Evolutionary conservation across 768 basidiomycete species (phyloP).

Genomic region (Macrolepiota dolichaula): DNA sequence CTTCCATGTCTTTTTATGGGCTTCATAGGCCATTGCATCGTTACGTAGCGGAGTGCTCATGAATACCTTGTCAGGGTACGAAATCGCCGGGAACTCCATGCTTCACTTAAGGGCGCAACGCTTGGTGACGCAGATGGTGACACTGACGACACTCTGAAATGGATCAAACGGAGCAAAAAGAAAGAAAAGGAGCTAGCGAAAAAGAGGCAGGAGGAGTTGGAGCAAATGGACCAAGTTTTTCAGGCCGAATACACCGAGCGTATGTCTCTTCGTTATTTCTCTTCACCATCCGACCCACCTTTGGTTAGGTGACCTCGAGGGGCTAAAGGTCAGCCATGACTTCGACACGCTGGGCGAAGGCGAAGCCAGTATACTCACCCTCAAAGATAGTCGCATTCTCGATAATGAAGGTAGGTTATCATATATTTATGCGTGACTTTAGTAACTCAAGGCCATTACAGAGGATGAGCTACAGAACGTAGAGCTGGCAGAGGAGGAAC

Average conservation of each 20-base stretch:
- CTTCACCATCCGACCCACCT: neutral
- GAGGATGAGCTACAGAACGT: conserved; percentile 98
- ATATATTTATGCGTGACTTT: neutral
- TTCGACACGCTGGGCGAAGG: conserved; percentile 91
- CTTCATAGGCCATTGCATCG: conserved; percentile 31
- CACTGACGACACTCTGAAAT: conserved; percentile 77
- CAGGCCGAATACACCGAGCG: conserved; percentile 86
- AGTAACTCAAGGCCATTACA: conserved; percentile 26
- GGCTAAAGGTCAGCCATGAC: conserved; percentile 95
- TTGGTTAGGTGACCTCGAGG: conserved; percentile 76
- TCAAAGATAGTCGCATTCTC: conserved; percentile 94
- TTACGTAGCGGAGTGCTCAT: conserved; percentile 38
- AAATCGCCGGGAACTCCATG: conserved; percentile 90
- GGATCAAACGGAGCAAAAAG: conserved; percentile 92
- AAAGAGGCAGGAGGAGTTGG: conserved; percentile 79
- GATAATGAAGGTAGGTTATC: conserved; percentile 79
- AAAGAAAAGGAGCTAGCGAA: conserved; percentile 83
- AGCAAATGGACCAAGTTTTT: conserved; percentile 76
- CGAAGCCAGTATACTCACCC: conserved; percentile 90
- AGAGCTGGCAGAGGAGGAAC: conserved; percentile 89
- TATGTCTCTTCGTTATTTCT: conserved; percentile 33
- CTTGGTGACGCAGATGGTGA: conserved; percentile 85
- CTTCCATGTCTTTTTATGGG: conserved; percentile 45
- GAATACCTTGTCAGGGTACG: conserved; percentile 69
- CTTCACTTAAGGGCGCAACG: conserved; percentile 88